Evolutionary conservation across 441 rosid species (phyloP).

Genomic region (Syzygium malaccense): DNA sequence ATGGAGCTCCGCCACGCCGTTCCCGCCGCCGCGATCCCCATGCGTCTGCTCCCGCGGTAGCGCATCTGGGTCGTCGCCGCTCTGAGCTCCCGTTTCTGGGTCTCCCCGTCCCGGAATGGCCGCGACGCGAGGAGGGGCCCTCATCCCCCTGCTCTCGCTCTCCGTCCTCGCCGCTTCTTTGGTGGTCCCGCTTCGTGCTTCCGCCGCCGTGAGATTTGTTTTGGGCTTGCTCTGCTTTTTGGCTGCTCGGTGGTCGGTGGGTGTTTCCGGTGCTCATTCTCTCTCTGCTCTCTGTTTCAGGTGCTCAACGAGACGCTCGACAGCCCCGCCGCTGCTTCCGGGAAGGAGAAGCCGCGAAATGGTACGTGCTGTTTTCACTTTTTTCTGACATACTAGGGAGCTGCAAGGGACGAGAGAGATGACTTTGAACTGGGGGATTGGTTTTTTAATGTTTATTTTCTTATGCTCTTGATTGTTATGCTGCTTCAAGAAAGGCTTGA

Average conservation of each 20-base stretch:
- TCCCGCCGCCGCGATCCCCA: not conserved
- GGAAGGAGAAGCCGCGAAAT: not conserved
- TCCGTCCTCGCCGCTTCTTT: not conserved
- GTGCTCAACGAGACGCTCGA: not conserved
- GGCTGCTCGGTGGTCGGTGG: not conserved
- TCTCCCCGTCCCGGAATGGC: not conserved
- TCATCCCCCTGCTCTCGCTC: not conserved
- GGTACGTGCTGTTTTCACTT: not conserved
- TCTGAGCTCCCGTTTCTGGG: not conserved
- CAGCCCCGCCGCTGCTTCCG: not conserved
- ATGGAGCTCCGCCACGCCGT: not conserved
- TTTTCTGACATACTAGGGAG: not conserved
- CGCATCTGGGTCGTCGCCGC: not conserved
- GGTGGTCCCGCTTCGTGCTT: not conserved
- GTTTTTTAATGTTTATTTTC: not conserved
- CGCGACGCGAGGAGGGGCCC: not conserved
- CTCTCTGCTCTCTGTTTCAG: not conserved
- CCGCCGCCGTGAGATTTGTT: not conserved
- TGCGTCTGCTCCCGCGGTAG: not conserved
- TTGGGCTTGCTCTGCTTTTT: not conserved
- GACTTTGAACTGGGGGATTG: not conserved
- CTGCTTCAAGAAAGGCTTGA: not conserved
- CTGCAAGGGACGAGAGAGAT: not conserved
- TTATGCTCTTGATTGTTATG: not conserved
- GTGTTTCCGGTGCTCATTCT: not conserved